Evolutionary conservation across 2,329 filamentous ascomycete species (phyloP), one percentile per base, ranked within the genome.

Genomic region (Bimuria novae-zelandiae): DNA sequence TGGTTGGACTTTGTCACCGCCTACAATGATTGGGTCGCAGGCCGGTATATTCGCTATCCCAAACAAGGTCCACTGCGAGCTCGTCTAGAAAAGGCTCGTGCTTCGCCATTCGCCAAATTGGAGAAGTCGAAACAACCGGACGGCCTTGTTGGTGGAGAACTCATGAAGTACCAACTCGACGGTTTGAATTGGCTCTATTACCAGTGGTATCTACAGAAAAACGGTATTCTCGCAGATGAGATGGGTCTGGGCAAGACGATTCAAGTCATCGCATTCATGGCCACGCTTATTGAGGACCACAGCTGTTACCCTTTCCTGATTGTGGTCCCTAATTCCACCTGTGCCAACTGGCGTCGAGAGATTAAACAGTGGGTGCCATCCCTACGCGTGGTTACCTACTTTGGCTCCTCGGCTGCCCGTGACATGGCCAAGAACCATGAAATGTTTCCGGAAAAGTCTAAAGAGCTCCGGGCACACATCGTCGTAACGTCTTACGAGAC

Each of bases 181-280:
- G 94, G 94, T 17, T 79, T 97, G 46, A 97, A 97, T 65, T 99
- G 94, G 92, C 83, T 99, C 2, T 87, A 96, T 54, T 92, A 89
- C 71, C 94, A 94, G 68, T 97, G 90, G 80, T 89, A 92, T 64
- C 80, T 84, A 45, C 82, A 87, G 61, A 87, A 89, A 67, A 97
- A 94, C 65, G 89, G 92, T 23, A 93, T 97, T 53, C 82, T 97
- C 6, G 94, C 94, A 0, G 94, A 99, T 68, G 94, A 99, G 70
- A 99, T 99, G 94, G 94, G 94, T 35, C 83, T 99, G 1, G 94
- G 94, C 27, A 99, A 99, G 77, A 99, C 94, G 0, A 90, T 99
- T 27, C 94, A 99, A 70, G 86, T 97, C 47, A 89, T 97, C 55
- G 85, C 87, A 2, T 84, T 96, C 57, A 82, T 97, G 55, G 86